A percentile compares a stretch with the other conserved stretches of the same genome.
Conservation (phyloP, 345 rosid species). For the Viola odorata region DNA sequence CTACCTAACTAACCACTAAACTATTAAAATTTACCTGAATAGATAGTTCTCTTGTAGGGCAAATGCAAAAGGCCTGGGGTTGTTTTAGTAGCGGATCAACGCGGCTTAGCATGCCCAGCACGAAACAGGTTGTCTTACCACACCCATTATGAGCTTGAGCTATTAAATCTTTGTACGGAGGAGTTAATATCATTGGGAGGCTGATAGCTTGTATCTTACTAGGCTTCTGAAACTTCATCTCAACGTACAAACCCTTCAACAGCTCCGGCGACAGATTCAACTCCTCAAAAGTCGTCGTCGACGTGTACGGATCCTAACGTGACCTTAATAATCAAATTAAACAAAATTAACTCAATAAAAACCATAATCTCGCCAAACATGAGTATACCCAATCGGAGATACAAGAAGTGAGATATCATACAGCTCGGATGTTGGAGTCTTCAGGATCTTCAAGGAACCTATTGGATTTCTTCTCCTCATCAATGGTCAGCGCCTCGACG, state of each 20-base stretch:
- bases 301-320: slow-evolving; percentile 66
- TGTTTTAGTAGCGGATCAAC: slow-evolving; percentile 47
- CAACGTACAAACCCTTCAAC: slow-evolving; percentile 81
- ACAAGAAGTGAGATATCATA: slow-evolving; percentile 15
- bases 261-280: slow-evolving; percentile 69
- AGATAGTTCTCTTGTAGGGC: slow-evolving; percentile 92
- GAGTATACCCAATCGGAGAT: not conserved
- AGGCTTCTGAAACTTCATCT: slow-evolving; percentile 90
- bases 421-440: slow-evolving; percentile 78
- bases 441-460: slow-evolving; percentile 76
- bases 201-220: slow-evolving; percentile 93
- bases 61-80: slow-evolving; percentile 92
- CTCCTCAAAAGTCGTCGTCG: slow-evolving; percentile 75
- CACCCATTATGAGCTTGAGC: slow-evolving; percentile 98
- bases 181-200: slow-evolving; percentile 87
- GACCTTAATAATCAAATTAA: slow-evolving; percentile 34
- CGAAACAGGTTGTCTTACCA: slow-evolving; percentile 96
- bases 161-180: slow-evolving; percentile 72
- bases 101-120: slow-evolving; percentile 90
- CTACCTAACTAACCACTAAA: too few species aligned
- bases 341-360: not conserved
- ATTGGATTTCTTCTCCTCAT: slow-evolving; percentile 44
- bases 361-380: not conserved
- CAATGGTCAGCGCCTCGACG: slow-evolving; percentile 42
- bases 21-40: slow-evolving; percentile 51